Conservation (phyloP, 1,139 yeast genomes). For the Scheffersomyces parashehatae region DNA sequence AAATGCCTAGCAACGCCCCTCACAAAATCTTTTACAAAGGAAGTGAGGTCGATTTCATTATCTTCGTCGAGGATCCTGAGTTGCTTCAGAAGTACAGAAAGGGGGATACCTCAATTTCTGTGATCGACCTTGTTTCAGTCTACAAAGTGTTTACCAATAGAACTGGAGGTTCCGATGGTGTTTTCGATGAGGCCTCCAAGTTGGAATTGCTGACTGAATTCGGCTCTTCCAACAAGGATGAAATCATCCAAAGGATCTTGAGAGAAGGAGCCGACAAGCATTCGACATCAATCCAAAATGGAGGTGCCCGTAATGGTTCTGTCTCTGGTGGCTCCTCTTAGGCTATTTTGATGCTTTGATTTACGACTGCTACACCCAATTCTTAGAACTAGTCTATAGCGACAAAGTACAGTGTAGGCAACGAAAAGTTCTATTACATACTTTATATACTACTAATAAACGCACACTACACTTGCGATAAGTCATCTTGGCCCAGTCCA, state of each 20-base stretch:
- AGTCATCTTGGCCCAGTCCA: no score
- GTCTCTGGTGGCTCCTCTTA: conserved; percentile 35
- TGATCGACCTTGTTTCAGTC: conserved; percentile 63
- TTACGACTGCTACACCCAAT: conserved; percentile 1
- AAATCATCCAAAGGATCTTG: conserved; percentile 55
- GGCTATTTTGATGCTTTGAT: background rate
- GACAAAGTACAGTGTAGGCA: no score
- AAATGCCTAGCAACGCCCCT: conserved; percentile 3
- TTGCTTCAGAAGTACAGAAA: conserved; percentile 49
- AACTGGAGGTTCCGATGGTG: conserved; percentile 72
- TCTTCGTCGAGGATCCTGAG: conserved; percentile 60
- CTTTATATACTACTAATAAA: no score
- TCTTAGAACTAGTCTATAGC: no score
- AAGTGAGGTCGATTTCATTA: conserved; percentile 57
- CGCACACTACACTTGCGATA: no score
- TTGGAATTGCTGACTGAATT: conserved; percentile 65
- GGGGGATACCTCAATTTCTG: conserved; percentile 56
- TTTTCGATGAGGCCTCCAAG: conserved; percentile 71
- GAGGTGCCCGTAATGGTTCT: conserved; percentile 35
- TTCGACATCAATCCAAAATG: conserved; percentile 8
- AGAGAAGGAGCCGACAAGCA: conserved; percentile 54
- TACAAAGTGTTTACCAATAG: conserved; percentile 64
- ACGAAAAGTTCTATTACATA: no score
- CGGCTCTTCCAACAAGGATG: conserved; percentile 52
- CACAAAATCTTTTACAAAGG: conserved; percentile 68